phyloP scores from a whole-genome alignment of 768 basidiomycete genomes.

The Rubroboletus satanas region DNA sequence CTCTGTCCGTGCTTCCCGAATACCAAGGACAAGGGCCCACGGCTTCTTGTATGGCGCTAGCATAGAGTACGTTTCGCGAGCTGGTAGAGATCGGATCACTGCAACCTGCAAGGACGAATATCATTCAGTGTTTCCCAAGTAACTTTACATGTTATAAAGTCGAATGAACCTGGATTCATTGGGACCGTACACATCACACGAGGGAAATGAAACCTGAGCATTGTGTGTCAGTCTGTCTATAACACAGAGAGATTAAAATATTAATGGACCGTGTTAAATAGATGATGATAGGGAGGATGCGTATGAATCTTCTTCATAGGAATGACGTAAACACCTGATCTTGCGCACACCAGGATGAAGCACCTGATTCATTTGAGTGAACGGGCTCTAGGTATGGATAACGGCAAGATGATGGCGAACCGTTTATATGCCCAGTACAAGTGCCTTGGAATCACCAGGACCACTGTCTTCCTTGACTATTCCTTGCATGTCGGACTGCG shows the following conservation, averaged over 20 bases:
- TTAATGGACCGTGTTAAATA: background rate
- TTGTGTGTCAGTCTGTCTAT: background rate
- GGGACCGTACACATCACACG: constrained; percentile 4
- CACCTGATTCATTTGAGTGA: background rate
- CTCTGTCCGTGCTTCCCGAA: background rate
- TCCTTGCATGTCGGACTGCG: constrained; percentile 17
- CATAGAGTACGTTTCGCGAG: background rate
- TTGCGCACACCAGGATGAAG: background rate
- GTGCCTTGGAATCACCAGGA: background rate
- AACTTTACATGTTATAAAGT: constrained; percentile 3
- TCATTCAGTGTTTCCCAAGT: background rate
- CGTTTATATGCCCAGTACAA: background rate
- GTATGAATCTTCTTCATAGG: background rate
- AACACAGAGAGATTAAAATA: background rate
- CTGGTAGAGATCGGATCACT: background rate
- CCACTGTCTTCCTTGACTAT: background rate
- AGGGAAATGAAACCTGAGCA: background rate
- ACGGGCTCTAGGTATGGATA: background rate
- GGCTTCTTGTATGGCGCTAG: background rate
- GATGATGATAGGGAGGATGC: constrained; percentile 2
- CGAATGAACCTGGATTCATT: constrained; percentile 7
- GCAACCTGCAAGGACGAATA: background rate
- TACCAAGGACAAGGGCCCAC: constrained; percentile 7
- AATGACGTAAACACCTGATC: background rate
- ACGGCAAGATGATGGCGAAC: background rate